Evolutionary conservation across 2,329 filamentous ascomycete species (phyloP).

Genomic region (Monilinia fructigena): DNA sequence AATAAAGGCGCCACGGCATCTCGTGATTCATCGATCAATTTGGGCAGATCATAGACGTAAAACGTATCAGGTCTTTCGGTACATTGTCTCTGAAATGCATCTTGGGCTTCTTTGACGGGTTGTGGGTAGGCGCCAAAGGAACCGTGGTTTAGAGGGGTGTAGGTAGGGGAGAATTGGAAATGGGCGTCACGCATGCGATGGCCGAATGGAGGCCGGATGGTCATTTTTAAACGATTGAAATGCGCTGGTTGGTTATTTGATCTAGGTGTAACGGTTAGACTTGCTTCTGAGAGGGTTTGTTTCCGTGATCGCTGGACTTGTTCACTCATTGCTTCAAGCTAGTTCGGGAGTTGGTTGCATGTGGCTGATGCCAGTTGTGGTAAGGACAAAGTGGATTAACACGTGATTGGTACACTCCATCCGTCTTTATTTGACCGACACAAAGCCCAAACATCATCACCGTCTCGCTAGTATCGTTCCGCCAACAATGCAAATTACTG

Average conservation of each 20-base stretch:
- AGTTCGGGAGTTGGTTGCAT: not conserved
- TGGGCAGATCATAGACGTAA: conserved; percentile 65
- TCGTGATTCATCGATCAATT: conserved; percentile 62
- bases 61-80: conserved; percentile 73
- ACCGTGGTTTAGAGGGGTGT: conserved; percentile 46
- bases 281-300: not conserved
- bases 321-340: not conserved
- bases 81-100: conserved; percentile 59
- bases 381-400: not conserved
- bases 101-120: conserved; percentile 60
- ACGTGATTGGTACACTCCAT: not conserved
- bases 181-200: conserved; percentile 30
- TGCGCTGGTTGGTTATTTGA: not conserved
- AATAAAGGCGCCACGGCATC: conserved; percentile 63
- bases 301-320: not conserved
- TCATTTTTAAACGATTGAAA: not conserved
- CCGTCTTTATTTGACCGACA: no score
- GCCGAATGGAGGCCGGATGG: conserved; percentile 30
- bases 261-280: not conserved
- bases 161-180: conserved; percentile 33
- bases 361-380: not conserved
- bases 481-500: not conserved
- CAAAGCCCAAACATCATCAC: no score
- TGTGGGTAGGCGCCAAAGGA: conserved; percentile 77
- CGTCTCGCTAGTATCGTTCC: not conserved